Percentiles rank a stretch among this genome's conserved stretches.
These are phyloP conservation scores for Ceratocystis alfenasii DNA, from an alignment of 2,329 filamentous ascomycete species.

Conservation along the genomic window DNA sequence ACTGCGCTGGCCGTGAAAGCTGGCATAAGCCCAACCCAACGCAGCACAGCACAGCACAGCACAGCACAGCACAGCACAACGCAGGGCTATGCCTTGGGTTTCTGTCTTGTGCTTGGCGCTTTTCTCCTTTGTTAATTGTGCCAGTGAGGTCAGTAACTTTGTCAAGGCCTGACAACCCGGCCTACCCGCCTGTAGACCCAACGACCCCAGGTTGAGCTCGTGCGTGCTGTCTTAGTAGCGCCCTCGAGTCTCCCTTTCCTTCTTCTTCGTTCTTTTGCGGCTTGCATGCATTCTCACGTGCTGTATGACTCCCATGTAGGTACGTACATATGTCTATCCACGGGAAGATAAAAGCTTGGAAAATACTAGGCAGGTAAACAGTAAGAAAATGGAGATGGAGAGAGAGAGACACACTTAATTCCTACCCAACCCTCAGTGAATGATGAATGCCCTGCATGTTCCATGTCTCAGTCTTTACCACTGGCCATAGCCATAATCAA, in stretches of 20 bases:
- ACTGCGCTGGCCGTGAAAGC: neutral
- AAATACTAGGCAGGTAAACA: neutral
- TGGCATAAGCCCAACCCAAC: conserved; percentile 6
- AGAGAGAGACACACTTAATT: neutral
- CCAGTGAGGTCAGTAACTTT: neutral
- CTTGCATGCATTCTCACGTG: conserved; percentile 8
- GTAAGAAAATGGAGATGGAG: neutral
- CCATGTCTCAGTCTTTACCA: neutral
- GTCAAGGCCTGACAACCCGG: neutral
- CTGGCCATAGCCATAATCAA: neutral
- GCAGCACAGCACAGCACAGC: no score
- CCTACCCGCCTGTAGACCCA: neutral
- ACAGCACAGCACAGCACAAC: no score
- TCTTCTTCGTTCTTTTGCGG: neutral
- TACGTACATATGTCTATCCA: neutral
- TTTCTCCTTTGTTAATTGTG: neutral
- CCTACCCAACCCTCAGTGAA: neutral
- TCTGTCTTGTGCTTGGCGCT: neutral
- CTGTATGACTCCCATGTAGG: conserved; percentile 6
- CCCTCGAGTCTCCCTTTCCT: neutral
- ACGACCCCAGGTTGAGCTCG: neutral
- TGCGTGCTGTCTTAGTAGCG: conserved; percentile 1
- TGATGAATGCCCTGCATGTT: neutral
- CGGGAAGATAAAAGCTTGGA: neutral
- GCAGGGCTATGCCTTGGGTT: neutral